Conservation (phyloP, 108 stramenopile genomes). For the Stephanodiscus triporus region DNA sequence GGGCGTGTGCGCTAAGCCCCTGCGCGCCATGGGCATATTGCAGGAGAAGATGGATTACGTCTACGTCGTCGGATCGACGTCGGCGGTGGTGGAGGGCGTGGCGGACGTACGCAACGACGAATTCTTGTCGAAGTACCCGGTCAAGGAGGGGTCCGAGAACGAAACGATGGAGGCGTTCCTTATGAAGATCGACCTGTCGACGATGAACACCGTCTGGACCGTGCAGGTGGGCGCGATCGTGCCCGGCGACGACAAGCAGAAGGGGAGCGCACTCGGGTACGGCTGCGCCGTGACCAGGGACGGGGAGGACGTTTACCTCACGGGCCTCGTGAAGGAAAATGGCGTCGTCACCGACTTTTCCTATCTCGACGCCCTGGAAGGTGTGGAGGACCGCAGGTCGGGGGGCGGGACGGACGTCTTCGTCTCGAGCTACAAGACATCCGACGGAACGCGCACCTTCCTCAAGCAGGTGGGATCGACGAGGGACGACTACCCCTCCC, state of each 20-base stretch:
- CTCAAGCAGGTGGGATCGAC: slow-evolving; percentile 55
- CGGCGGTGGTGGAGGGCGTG: slow-evolving; percentile 27
- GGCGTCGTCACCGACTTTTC: slow-evolving; percentile 51
- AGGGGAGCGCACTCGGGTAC: slow-evolving; percentile 48
- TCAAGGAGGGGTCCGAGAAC: slow-evolving; percentile 10
- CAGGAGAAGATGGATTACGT: slow-evolving; percentile 29
- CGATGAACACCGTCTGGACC: slow-evolving; percentile 56
- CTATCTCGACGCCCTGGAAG: not conserved
- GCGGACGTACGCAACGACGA: slow-evolving; percentile 18
- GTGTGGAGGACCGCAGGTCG: slow-evolving; percentile 10
- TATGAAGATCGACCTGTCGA: slow-evolving; percentile 52
- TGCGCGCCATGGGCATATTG: slow-evolving; percentile 22
- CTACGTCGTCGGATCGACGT: slow-evolving; percentile 59
- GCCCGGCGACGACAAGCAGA: slow-evolving; percentile 8
- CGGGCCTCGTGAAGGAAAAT: slow-evolving; percentile 59
- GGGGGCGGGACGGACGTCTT: slow-evolving; percentile 59
- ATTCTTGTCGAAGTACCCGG: slow-evolving; percentile 21
- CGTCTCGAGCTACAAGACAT: slow-evolving; percentile 50
- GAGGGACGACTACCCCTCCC: slow-evolving; percentile 53
- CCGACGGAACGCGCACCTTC: slow-evolving; percentile 43
- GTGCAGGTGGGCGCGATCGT: slow-evolving; percentile 47
- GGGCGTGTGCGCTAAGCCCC: slow-evolving; percentile 39
- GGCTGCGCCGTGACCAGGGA: slow-evolving; percentile 67
- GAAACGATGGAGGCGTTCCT: slow-evolving; percentile 54
- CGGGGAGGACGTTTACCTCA: slow-evolving; percentile 60